phyloP scores from a whole-genome alignment of 2,329 filamentous ascomycete genomes.

The Aureobasidium lini region DNA sequence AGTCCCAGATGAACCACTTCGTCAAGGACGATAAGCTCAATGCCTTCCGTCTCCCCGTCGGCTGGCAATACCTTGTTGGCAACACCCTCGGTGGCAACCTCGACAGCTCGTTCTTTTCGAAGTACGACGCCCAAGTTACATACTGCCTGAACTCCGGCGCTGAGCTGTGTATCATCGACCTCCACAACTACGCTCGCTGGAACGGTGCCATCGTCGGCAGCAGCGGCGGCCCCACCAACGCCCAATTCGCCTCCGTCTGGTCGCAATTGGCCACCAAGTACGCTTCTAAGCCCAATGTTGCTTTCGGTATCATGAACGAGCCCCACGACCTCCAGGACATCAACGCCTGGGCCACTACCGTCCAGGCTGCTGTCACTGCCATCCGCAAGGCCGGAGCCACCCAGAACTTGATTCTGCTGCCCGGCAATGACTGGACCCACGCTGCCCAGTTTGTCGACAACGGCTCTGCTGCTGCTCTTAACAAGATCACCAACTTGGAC shows the following conservation, averaged over 20 bases:
- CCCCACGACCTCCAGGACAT: slow-evolving; percentile 51
- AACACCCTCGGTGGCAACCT: slow-evolving; percentile 18
- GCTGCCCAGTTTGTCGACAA: slow-evolving; percentile 21
- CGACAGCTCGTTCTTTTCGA: slow-evolving; percentile 15
- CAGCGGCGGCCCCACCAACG: slow-evolving; percentile 47
- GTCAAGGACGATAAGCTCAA: slow-evolving; percentile 46
- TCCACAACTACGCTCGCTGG: slow-evolving; percentile 41
- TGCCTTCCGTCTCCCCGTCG: slow-evolving; percentile 49
- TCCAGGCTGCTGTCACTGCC: slow-evolving; percentile 56
- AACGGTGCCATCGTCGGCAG: slow-evolving; percentile 58
- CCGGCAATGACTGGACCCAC: slow-evolving; percentile 45
- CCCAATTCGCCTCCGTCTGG: slow-evolving; percentile 54
- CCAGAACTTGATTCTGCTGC: slow-evolving; percentile 55
- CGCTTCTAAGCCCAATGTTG: slow-evolving; percentile 44
- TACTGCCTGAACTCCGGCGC: slow-evolving; percentile 16
- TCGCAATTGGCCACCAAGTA: slow-evolving; percentile 46
- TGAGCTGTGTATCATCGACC: slow-evolving; percentile 20
- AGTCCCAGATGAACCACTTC: slow-evolving; percentile 44
- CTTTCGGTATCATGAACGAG: slow-evolving; percentile 63
- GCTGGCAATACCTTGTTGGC: slow-evolving; percentile 19
- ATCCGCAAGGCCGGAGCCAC: slow-evolving; percentile 59
- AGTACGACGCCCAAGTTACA: slow-evolving; percentile 17
- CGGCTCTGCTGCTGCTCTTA: slow-evolving; percentile 24
- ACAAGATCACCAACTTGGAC: slow-evolving; percentile 24
- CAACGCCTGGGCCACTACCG: slow-evolving; percentile 50